These are phyloP conservation scores for Trichoderma hamatum DNA, from an alignment of 2,329 filamentous ascomycete genomes.

Conservation along the genomic window DNA sequence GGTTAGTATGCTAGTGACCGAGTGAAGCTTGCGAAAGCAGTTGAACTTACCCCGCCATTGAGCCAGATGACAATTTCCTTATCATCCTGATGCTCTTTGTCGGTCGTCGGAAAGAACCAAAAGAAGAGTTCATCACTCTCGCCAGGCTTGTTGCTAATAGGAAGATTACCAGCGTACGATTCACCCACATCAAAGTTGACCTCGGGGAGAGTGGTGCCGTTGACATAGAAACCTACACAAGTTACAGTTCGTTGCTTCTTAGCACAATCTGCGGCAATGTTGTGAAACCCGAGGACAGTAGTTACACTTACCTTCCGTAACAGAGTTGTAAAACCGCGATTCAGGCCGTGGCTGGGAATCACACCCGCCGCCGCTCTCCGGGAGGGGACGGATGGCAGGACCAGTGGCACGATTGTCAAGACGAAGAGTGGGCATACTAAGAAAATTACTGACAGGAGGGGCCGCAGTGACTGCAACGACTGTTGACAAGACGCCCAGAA, in stretches of 20 bases:
- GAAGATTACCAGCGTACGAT: slow-evolving; percentile 65
- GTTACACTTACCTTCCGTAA: slow-evolving; percentile 5
- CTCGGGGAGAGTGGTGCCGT: slow-evolving; percentile 67
- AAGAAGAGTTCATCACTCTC: slow-evolving; percentile 62
- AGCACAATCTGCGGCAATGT: background rate
- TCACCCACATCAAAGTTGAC: slow-evolving; percentile 70
- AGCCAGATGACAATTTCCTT: slow-evolving; percentile 67
- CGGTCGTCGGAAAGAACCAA: slow-evolving; percentile 67
- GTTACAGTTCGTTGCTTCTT: background rate
- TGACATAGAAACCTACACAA: slow-evolving; percentile 60
- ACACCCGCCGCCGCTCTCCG: background rate
- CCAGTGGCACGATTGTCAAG: background rate
- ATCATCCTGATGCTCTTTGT: slow-evolving; percentile 44
- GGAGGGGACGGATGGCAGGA: background rate
- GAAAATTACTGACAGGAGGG: background rate
- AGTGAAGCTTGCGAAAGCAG: background rate
- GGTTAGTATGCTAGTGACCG: background rate
- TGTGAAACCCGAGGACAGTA: background rate
- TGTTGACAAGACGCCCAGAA: background rate
- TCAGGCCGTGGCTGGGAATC: background rate
- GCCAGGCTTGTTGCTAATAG: slow-evolving; percentile 47
- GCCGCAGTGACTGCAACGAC: background rate
- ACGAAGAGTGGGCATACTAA: background rate
- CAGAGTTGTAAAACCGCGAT: slow-evolving; percentile 9
- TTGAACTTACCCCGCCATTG: slow-evolving; percentile 53